Evolutionary conservation across 2,329 filamentous ascomycete species (phyloP).

Genomic region (Penicillium aurantiogriseum): DNA sequence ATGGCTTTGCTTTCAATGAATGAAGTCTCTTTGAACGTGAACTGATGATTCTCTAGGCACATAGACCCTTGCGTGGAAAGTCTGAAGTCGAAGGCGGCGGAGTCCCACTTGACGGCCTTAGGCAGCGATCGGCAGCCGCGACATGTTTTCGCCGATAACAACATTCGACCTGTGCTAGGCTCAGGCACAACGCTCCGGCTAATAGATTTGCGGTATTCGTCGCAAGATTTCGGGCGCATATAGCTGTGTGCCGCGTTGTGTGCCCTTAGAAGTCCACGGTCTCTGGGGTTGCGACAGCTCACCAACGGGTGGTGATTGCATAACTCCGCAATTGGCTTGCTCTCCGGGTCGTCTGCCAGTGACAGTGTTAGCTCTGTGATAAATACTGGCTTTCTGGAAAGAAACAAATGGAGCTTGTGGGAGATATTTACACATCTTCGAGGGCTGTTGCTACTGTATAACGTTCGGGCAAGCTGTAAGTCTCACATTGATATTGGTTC

Average conservation of each 20-base stretch:
- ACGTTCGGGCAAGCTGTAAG: conserved; percentile 1
- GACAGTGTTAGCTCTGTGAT: background rate
- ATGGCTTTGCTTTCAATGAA: background rate
- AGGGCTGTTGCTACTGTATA: background rate
- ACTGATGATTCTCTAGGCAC: conserved; percentile 3
- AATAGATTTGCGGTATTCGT: background rate
- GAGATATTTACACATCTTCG: background rate
- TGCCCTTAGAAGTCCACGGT: background rate
- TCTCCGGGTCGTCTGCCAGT: background rate
- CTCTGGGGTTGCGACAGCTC: background rate
- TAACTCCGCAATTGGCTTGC: background rate
- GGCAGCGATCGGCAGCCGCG: conserved; percentile 8
- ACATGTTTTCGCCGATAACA: conserved; percentile 13
- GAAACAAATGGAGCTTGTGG: background rate
- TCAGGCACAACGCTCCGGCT: background rate
- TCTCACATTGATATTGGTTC: background rate
- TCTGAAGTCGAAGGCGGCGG: conserved; percentile 4
- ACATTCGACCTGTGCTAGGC: background rate
- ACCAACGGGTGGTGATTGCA: background rate
- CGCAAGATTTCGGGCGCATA: background rate
- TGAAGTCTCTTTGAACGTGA: background rate
- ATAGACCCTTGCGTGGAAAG: background rate
- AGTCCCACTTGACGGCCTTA: conserved; percentile 5
- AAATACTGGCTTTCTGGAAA: background rate
- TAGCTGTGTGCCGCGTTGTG: background rate